Conservation (phyloP, 2,329 filamentous ascomycete genomes). For the Sclerotinia glacialis region DNA sequence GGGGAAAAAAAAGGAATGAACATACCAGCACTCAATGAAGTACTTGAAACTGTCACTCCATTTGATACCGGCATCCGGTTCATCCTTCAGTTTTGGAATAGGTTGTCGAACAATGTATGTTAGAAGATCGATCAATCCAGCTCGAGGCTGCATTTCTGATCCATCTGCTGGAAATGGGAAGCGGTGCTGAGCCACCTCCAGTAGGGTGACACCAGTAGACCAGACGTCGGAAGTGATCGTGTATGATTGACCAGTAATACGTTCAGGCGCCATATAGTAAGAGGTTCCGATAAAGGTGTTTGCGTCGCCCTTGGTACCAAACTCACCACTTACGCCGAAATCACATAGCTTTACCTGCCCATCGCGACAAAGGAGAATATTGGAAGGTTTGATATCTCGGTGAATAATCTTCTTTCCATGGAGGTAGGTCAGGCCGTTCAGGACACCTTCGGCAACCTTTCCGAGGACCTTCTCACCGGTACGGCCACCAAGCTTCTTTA, state of each 20-base stretch:
- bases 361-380: slow-evolving; percentile 88
- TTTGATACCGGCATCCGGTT: slow-evolving; percentile 81
- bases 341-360: slow-evolving; percentile 97
- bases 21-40: slow-evolving; percentile 98
- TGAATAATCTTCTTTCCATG: slow-evolving; percentile 97
- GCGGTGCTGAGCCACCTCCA: slow-evolving; percentile 98
- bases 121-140: slow-evolving; percentile 88
- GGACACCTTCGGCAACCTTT: slow-evolving; percentile 91
- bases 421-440: slow-evolving; percentile 91
- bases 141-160: slow-evolving; percentile 89
- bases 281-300: slow-evolving; percentile 99
- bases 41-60: slow-evolving; percentile 99
- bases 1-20: slow-evolving; percentile 35
- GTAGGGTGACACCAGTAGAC: slow-evolving; percentile 91
- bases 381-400: slow-evolving; percentile 97
- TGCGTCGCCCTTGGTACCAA: slow-evolving; percentile 96
- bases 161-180: slow-evolving; percentile 98
- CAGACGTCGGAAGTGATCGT: slow-evolving; percentile 98
- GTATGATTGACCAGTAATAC: slow-evolving; percentile 95
- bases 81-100: slow-evolving; percentile 93
- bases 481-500: slow-evolving; percentile 89
- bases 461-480: slow-evolving; percentile 97
- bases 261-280: slow-evolving; percentile 98
- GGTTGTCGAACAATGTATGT: slow-evolving; percentile 97
- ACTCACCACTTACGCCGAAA: slow-evolving; percentile 96